Base-by-base conservation (phyloP, 495 filamentous ascomycete genomes). In the Lasiosphaeria miniovina region DNA sequence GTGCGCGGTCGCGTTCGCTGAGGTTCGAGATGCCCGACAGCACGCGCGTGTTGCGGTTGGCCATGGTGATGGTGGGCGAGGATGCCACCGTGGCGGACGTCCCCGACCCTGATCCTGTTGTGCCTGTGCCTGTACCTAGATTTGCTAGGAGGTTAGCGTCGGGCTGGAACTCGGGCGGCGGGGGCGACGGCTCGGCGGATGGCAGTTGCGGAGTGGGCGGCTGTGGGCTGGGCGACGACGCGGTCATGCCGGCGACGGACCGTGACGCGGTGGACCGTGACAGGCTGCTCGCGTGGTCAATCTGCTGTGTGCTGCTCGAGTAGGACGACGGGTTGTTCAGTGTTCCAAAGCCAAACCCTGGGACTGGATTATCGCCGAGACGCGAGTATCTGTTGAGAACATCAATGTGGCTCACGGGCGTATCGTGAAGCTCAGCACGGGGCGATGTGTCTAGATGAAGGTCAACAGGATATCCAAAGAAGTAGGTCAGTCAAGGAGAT, bases 11-110 rank as follows among this genome's bases (percentile, higher is more conserved):
- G 3, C 67, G 64, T 46, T 79, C 76, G 59, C 70, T 76, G 36
- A 80, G 49, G 53, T 71, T 68, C 15, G 74, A 77, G n/a, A 80
- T 52, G 55, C 71, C 78, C 40, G 72, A 76, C 32, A 68, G 64
- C 12, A 77, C 64, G 52, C 59, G 4, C 57, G 31, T 31, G 57
- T 34, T 24, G 24, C 24, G 34, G 17, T 33, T 51, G 48, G 56
- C 36, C 5, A 52, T 6, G 9, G 50, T 40, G 11, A 49, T 12
- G 15, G 53, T 55, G 49, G 57, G 46, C 5, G 49, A 49, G 41
- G 45, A 36, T 4, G 36, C 14, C 4, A 61, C 34, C 3, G 49
- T 48, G 24, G 24, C 24, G 24, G 24, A 24, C 24, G 24, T 24
- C 24, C 24, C 24, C 24, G 24, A 24, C 24, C 24, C 24, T 24